Conservation (phyloP, 2,329 filamentous ascomycete species). For the Chalaropsis thielavioides region DNA sequence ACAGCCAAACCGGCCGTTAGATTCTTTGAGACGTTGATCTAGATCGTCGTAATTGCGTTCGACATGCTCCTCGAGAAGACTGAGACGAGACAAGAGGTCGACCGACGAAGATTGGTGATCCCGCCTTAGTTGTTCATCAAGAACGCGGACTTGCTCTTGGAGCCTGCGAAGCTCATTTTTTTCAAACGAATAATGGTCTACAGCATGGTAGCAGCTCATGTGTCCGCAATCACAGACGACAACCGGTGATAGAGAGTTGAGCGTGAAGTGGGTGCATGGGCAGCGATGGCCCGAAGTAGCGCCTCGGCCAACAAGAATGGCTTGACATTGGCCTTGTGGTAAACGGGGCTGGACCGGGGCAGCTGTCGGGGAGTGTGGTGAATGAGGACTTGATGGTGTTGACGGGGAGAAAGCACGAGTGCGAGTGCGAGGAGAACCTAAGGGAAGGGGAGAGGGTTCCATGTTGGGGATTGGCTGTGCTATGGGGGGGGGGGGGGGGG, state of each 20-base stretch:
- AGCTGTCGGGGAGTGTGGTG: slow-evolving; percentile 16
- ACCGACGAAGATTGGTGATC: slow-evolving; percentile 28
- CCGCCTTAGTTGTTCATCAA: slow-evolving; percentile 32
- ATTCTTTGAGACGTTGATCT: slow-evolving; percentile 38
- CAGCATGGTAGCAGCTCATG: slow-evolving; percentile 43
- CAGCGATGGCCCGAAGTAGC: slow-evolving; percentile 41
- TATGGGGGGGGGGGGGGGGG: background rate
- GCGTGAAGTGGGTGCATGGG: slow-evolving; percentile 42
- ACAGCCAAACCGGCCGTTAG: slow-evolving; percentile 39
- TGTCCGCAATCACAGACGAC: slow-evolving; percentile 45
- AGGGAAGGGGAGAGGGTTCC: slow-evolving; percentile 13
- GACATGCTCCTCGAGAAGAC: slow-evolving; percentile 38
- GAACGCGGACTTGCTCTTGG: slow-evolving; percentile 30
- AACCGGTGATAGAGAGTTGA: slow-evolving; percentile 39
- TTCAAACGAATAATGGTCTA: slow-evolving; percentile 32
- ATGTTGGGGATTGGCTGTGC: slow-evolving; percentile 11
- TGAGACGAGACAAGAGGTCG: slow-evolving; percentile 31
- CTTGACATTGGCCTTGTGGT: slow-evolving; percentile 44
- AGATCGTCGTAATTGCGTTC: slow-evolving; percentile 39
- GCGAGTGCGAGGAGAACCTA: background rate
- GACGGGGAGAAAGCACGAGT: background rate
- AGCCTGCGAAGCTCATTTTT: slow-evolving; percentile 36
- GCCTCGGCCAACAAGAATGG: slow-evolving; percentile 42
- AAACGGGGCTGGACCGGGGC: slow-evolving; percentile 28
- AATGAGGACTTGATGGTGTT: slow-evolving; percentile 18